phyloP scores from a whole-genome alignment of 2,329 filamentous ascomycete genomes.

The Arthrobotrys sphaeroides region DNA sequence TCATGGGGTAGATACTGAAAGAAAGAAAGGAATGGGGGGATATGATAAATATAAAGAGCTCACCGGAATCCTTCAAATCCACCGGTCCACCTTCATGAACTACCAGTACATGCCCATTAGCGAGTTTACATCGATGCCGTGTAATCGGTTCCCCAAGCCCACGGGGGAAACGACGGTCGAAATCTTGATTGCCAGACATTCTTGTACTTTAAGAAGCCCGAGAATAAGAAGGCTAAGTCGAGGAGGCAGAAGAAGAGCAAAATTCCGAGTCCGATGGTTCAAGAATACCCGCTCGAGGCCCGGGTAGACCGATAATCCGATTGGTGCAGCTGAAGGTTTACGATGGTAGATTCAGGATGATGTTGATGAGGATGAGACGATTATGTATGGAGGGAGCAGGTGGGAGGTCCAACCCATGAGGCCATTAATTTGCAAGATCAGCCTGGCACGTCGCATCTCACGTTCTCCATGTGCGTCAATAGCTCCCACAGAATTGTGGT shows the following conservation, averaged over 20 bases:
- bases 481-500: not conserved
- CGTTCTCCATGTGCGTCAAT: not conserved
- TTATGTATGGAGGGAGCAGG: no score
- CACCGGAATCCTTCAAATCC: constrained; percentile 31
- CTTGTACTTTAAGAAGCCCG: not conserved
- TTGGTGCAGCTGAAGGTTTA: no score
- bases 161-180: constrained; percentile 16
- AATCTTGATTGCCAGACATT: constrained; percentile 1
- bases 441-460: not conserved
- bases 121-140: not conserved
- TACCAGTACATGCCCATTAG: not conserved
- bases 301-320: no score
- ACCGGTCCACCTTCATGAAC: constrained; percentile 21
- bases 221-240: no score
- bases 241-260: no score
- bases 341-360: no score
- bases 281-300: no score
- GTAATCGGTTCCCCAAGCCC: constrained; percentile 22
- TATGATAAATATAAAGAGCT: not conserved
- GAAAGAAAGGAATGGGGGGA: not conserved
- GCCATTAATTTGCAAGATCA: not conserved
- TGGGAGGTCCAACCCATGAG: not conserved
- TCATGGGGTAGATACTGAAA: no score
- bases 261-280: no score
- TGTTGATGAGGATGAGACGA: not conserved